These are phyloP conservation scores for Trichophyton rubrum DNA, from an alignment of 2,329 filamentous ascomycete genomes.

Conservation along the genomic window DNA sequence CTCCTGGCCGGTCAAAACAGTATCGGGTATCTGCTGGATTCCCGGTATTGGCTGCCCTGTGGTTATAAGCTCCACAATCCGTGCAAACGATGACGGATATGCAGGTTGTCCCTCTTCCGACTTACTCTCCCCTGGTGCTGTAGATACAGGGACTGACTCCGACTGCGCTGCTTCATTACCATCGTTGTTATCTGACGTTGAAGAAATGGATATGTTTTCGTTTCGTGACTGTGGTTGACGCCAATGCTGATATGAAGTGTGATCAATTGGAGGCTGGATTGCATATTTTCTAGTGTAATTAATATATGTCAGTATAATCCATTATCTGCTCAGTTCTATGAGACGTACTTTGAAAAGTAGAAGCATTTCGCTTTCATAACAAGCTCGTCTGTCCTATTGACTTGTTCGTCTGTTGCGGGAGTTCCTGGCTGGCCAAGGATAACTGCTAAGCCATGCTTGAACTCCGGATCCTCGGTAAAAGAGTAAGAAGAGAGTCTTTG, in stretches of 20 bases:
- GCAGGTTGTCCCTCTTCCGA: conserved; percentile 42
- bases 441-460: conserved; percentile 35
- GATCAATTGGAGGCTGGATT: conserved; percentile 8
- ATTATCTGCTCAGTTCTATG: not conserved
- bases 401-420: conserved; percentile 28
- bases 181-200: not conserved
- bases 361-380: conserved; percentile 38
- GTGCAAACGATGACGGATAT: conserved; percentile 71
- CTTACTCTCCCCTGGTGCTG: not conserved
- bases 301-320: not conserved
- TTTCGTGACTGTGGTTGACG: not conserved
- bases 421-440: conserved; percentile 33
- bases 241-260: conserved; percentile 9
- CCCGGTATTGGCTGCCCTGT: conserved; percentile 73
- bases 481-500: conserved; percentile 27
- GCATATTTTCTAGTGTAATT: conserved; percentile 2
- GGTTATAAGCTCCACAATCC: conserved; percentile 75
- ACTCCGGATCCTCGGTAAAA: conserved; percentile 33
- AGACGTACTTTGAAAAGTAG: conserved; percentile 33
- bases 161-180: not conserved
- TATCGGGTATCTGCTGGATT: conserved; percentile 75
- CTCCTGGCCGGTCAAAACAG: conserved; percentile 58
- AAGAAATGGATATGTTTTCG: not conserved
- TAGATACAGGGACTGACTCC: not conserved
- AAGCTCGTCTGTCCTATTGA: conserved; percentile 29